Conservation (phyloP, 176 grass and related monocot species). For the Poa pratensis region DNA sequence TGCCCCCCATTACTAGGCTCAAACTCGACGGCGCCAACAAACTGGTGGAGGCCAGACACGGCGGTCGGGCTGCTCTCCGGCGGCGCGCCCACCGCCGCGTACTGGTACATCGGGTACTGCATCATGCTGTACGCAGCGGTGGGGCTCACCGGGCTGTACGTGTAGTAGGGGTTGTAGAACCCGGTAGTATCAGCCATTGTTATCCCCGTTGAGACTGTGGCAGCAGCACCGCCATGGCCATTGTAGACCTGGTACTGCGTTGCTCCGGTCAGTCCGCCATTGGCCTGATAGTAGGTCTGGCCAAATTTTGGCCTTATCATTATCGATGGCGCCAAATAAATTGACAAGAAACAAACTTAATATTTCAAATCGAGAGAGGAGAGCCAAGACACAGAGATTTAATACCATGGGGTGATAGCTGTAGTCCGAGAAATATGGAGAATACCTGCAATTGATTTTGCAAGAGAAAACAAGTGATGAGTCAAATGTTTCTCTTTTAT, state of each 20-base stretch:
- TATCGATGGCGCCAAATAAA: not conserved
- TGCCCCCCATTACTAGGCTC: constrained; percentile 23
- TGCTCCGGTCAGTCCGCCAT: constrained; percentile 18
- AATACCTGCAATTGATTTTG: constrained; percentile 36
- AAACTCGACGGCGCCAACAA: constrained; percentile 1
- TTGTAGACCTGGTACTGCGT: constrained; percentile 38
- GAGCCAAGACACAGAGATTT: too few species aligned
- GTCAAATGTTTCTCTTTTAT: not conserved
- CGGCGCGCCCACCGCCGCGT: not conserved
- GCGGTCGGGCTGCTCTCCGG: not conserved
- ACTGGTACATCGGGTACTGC: constrained; percentile 57
- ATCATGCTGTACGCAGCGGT: constrained; percentile 9
- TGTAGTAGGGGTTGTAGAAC: constrained; percentile 42
- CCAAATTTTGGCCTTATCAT: not conserved
- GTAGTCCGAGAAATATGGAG: constrained; percentile 51
- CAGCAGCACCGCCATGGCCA: not conserved
- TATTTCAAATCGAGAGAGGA: too few species aligned
- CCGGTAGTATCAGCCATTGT: constrained; percentile 29
- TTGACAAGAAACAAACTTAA: not conserved
- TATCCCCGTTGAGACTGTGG: not conserved
- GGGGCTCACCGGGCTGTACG: not conserved
- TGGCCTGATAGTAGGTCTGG: constrained; percentile 43
- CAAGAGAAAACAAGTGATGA: too few species aligned
- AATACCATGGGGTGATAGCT: constrained; percentile 34
- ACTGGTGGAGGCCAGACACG: constrained; percentile 30